Conservation (phyloP, 495 filamentous ascomycete genomes). For the Talaromyces borbonicus region DNA sequence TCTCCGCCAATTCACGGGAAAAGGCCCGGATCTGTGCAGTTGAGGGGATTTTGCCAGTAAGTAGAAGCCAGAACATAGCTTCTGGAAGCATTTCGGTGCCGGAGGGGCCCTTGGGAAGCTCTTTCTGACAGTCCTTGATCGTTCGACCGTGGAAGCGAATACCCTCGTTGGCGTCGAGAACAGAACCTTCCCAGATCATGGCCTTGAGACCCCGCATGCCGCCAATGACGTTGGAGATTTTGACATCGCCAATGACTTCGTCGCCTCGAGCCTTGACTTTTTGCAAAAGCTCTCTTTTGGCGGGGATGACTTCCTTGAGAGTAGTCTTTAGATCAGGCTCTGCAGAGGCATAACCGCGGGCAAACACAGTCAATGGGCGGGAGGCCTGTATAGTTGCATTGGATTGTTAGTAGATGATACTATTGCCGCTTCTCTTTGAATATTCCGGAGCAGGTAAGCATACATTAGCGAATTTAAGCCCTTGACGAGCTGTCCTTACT, state of each 20-base stretch:
- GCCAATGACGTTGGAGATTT: constrained; percentile 86
- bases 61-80: constrained; percentile 98
- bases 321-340: constrained; percentile 84
- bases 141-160: constrained; percentile 97
- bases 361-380: constrained; percentile 17
- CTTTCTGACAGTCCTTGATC: constrained; percentile 93
- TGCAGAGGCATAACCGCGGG: constrained; percentile 43
- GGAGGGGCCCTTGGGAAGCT: constrained; percentile 83
- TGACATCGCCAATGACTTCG: constrained; percentile 82
- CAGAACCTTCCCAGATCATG: constrained; percentile 98
- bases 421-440: background rate
- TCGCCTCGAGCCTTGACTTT: constrained; percentile 79
- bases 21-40: constrained; percentile 70
- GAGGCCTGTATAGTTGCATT: constrained; percentile 9
- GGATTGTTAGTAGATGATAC: background rate
- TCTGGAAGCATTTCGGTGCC: constrained; percentile 99
- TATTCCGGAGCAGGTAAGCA: background rate
- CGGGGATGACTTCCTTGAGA: constrained; percentile 73
- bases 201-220: constrained; percentile 97
- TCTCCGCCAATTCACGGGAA: constrained; percentile 77
- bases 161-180: constrained; percentile 92
- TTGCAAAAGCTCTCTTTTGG: constrained; percentile 84
- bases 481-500: constrained; percentile 25
- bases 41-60: constrained; percentile 86
- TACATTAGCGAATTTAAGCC: constrained; percentile 29